Conservation (phyloP, 805 yeast species). For the Brettanomyces anomalus region DNA sequence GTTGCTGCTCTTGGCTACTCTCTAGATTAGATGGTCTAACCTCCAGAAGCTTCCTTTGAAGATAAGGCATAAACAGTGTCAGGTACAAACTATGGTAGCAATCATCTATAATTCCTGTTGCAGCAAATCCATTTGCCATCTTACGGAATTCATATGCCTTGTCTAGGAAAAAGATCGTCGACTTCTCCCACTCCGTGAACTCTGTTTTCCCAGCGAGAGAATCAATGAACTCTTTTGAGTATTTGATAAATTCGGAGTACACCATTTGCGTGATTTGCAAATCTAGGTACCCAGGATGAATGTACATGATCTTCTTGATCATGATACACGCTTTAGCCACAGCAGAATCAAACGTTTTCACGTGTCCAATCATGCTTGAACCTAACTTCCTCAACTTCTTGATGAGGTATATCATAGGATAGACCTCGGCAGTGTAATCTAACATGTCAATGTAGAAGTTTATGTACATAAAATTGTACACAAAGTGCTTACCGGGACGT, state of each 20-base stretch:
- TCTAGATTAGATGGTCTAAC: slow-evolving; percentile 1
- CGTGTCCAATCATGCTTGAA: slow-evolving; percentile 62
- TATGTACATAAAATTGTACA: slow-evolving; percentile 64
- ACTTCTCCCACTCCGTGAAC: slow-evolving; percentile 29
- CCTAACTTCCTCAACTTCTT: slow-evolving; percentile 73
- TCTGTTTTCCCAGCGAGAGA: slow-evolving; percentile 23
- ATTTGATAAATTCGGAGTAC: slow-evolving; percentile 33
- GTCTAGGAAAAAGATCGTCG: slow-evolving; percentile 34
- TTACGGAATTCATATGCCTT: slow-evolving; percentile 55
- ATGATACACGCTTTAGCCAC: slow-evolving; percentile 45
- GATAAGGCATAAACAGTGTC: slow-evolving; percentile 30
- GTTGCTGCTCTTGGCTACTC: background rate
- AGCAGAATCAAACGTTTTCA: slow-evolving; percentile 57
- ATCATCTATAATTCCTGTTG: slow-evolving; percentile 70
- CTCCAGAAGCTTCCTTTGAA: slow-evolving; percentile 5
- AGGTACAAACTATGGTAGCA: slow-evolving; percentile 55
- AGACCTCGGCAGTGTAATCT: slow-evolving; percentile 44
- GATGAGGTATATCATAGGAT: slow-evolving; percentile 48
- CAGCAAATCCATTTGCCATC: slow-evolving; percentile 73
- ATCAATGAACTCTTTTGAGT: slow-evolving; percentile 26
- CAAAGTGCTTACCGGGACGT: slow-evolving; percentile 88
- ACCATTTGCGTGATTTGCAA: slow-evolving; percentile 35
- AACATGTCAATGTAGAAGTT: slow-evolving; percentile 52
- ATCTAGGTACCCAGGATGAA: slow-evolving; percentile 44
- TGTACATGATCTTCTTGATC: slow-evolving; percentile 33